Evolutionary conservation across 108 stramenopile species (phyloP).

Genomic region (Aurantiochytrium sp.): DNA sequence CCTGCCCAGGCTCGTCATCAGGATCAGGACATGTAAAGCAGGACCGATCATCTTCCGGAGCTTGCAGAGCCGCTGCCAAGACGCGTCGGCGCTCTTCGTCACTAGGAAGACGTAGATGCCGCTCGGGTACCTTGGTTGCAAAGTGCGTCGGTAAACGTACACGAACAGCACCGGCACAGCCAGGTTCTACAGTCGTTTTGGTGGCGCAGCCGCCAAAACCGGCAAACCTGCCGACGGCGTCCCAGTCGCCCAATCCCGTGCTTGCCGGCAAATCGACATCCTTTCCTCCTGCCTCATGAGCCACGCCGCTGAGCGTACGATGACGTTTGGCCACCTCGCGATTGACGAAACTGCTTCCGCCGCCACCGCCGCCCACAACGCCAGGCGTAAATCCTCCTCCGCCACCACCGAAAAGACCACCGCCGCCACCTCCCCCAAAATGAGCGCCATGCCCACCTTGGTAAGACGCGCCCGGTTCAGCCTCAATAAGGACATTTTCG

Average conservation of each 20-base stretch:
- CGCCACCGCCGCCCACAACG: slow-evolving; percentile 54
- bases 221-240: slow-evolving; percentile 36
- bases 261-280: slow-evolving; percentile 20
- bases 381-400: slow-evolving; percentile 55
- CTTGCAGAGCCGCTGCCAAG: neutral
- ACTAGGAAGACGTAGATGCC: neutral
- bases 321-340: slow-evolving; percentile 6
- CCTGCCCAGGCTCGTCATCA: neutral
- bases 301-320: slow-evolving; percentile 33
- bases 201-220: slow-evolving; percentile 38
- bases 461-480: slow-evolving; percentile 35
- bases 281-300: slow-evolving; percentile 38
- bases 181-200: neutral
- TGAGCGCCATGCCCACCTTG: slow-evolving; percentile 49
- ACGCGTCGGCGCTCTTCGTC: neutral
- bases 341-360: slow-evolving; percentile 41
- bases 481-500: slow-evolving; percentile 27
- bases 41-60: neutral
- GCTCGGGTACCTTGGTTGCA: neutral
- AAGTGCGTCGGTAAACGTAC: neutral
- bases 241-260: slow-evolving; percentile 40
- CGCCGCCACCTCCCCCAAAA: slow-evolving; percentile 54
- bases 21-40: neutral
- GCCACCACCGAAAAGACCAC: slow-evolving; percentile 51
- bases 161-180: neutral